Conservation (phyloP, 1,284 basidiomycete genomes). For the Cutaneotrichosporon cutaneum region DNA sequence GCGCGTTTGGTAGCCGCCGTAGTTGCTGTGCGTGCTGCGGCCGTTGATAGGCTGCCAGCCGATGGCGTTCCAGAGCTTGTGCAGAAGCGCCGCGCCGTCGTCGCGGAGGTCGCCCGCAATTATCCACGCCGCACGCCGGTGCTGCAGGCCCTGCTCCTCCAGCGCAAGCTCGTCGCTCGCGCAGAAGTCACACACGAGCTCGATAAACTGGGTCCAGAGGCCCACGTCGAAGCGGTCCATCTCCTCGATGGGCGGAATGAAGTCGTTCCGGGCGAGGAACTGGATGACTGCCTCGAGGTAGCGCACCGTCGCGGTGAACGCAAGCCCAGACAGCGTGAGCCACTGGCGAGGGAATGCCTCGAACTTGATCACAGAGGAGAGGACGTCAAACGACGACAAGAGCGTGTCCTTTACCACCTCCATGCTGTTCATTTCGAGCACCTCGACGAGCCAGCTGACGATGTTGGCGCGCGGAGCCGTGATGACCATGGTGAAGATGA, state of each 20-base stretch:
- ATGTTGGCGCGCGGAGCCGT: constrained; percentile 77
- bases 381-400: constrained; percentile 75
- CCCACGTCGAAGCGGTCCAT: constrained; percentile 69
- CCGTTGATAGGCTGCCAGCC: constrained; percentile 60
- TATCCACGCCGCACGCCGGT: constrained; percentile 92
- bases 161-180: constrained; percentile 89
- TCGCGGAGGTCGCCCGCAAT: constrained; percentile 91
- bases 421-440: constrained; percentile 79
- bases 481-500: constrained; percentile 77
- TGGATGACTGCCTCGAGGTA: constrained; percentile 79
- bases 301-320: constrained; percentile 83
- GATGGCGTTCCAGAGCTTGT: constrained; percentile 82
- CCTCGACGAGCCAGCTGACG: constrained; percentile 72
- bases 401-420: constrained; percentile 73
- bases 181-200: constrained; percentile 77
- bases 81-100: constrained; percentile 81
- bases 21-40: constrained; percentile 12
- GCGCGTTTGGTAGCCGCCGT: constrained; percentile 67
- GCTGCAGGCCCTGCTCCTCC: constrained; percentile 69
- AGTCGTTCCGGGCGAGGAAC: constrained; percentile 69
- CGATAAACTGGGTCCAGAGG: constrained; percentile 80
- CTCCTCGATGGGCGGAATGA: constrained; percentile 69
- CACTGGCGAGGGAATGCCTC: constrained; percentile 88
- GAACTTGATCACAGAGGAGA: constrained; percentile 76
- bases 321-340: constrained; percentile 88